Conservation (phyloP, 768 basidiomycete species). For the Agaricus subrufescens region DNA sequence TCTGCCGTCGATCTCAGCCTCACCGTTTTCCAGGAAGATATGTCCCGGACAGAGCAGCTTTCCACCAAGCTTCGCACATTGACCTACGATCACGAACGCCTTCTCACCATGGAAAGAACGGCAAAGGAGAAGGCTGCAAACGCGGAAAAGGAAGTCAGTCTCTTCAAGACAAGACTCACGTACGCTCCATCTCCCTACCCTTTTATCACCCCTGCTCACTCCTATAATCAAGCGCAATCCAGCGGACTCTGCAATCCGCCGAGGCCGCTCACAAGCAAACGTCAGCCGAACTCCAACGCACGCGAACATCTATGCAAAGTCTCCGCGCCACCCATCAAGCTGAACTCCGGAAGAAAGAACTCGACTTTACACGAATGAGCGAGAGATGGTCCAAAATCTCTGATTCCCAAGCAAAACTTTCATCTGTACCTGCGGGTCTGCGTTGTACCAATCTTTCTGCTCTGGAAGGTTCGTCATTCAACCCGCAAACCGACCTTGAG, state of each 20-base stretch:
- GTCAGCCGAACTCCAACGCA: slow-evolving; percentile 62
- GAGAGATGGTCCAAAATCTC: slow-evolving; percentile 73
- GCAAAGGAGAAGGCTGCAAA: slow-evolving; percentile 59
- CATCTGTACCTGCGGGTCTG: slow-evolving; percentile 44
- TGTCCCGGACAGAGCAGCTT: slow-evolving; percentile 73
- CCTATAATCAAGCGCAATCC: slow-evolving; percentile 36
- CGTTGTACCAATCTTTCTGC: slow-evolving; percentile 48
- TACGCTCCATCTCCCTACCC: slow-evolving; percentile 32
- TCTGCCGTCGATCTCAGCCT: not conserved
- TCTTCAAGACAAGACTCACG: slow-evolving; percentile 69
- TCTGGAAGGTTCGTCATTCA: slow-evolving; percentile 39
- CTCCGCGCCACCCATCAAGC: slow-evolving; percentile 62
- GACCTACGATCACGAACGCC: slow-evolving; percentile 76
- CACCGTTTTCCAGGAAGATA: slow-evolving; percentile 47
- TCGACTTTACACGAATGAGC: slow-evolving; percentile 67
- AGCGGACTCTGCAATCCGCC: slow-evolving; percentile 49
- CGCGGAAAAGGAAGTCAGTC: slow-evolving; percentile 74
- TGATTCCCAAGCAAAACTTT: slow-evolving; percentile 62
- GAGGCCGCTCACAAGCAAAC: slow-evolving; percentile 72
- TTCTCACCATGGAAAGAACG: slow-evolving; percentile 57
- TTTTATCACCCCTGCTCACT: not conserved
- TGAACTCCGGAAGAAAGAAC: slow-evolving; percentile 80
- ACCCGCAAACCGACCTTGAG: slow-evolving; percentile 55
- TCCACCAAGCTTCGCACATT: slow-evolving; percentile 72
- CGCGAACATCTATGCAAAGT: slow-evolving; percentile 62